A percentile compares a stretch with the other conserved stretches of the same genome.
Conservation (phyloP, 1,139 yeast genomes). For the Hanseniaspora sp. region DNA sequence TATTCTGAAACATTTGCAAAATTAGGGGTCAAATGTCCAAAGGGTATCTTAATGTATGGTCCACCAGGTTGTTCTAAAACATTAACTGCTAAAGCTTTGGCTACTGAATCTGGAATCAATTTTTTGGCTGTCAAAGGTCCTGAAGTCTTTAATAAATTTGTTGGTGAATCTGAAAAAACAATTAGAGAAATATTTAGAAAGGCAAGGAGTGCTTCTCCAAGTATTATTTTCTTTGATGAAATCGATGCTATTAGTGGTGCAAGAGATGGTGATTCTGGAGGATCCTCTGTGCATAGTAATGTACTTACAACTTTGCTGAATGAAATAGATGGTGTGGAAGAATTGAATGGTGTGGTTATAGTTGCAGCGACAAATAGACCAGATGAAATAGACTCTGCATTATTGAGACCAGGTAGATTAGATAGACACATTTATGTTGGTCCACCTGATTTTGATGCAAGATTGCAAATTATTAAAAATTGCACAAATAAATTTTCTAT, state of each 20-base stretch:
- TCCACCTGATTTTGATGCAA: slow-evolving; percentile 76
- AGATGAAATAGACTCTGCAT: slow-evolving; percentile 79
- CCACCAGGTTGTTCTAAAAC: slow-evolving; percentile 98
- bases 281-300: slow-evolving; percentile 67
- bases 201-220: slow-evolving; percentile 88
- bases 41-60: slow-evolving; percentile 80
- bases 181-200: slow-evolving; percentile 81
- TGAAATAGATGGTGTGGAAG: slow-evolving; percentile 95
- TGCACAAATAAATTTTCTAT: slow-evolving; percentile 44
- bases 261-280: slow-evolving; percentile 49
- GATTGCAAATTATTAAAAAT: slow-evolving; percentile 63
- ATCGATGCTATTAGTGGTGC: slow-evolving; percentile 83
- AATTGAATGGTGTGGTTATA: slow-evolving; percentile 79
- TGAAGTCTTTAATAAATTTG: slow-evolving; percentile 84
- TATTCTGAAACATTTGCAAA: slow-evolving; percentile 65
- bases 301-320: slow-evolving; percentile 80
- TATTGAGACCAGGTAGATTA: slow-evolving; percentile 84
- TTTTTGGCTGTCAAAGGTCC: slow-evolving; percentile 94
- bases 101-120: slow-evolving; percentile 87
- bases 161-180: slow-evolving; percentile 86
- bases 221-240: slow-evolving; percentile 87
- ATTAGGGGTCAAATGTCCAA: slow-evolving; percentile 81
- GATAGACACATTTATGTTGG: slow-evolving; percentile 86
- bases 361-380: slow-evolving; percentile 96
- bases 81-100: slow-evolving; percentile 83